phyloP scores from a whole-genome alignment of 2,329 filamentous ascomycete genomes.

The Venturiaceae sp. region DNA sequence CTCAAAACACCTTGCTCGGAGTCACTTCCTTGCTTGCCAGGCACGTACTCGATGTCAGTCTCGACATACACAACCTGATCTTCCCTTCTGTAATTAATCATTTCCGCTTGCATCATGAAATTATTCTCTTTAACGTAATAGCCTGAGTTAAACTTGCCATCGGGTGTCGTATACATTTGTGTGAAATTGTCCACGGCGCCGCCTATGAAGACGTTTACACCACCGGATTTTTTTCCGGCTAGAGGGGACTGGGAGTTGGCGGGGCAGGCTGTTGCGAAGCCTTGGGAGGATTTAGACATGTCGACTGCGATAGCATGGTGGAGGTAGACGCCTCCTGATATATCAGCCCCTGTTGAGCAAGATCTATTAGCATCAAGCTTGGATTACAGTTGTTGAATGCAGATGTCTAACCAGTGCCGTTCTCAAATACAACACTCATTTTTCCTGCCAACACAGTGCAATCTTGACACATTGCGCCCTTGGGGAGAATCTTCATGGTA shows the following conservation, averaged over 20 bases:
- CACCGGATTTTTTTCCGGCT: not conserved
- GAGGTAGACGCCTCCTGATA: not conserved
- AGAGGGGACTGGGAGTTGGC: too few species aligned
- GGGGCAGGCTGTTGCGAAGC: not conserved
- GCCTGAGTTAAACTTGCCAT: not conserved
- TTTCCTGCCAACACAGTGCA: slow-evolving; percentile 1
- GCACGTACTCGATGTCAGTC: not conserved
- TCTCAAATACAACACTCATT: not conserved
- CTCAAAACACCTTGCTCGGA: not conserved
- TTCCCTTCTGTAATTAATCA: not conserved
- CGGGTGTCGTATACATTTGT: not conserved
- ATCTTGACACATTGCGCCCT: not conserved
- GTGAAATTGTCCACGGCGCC: slow-evolving; percentile 3
- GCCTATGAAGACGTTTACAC: not conserved
- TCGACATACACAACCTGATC: not conserved
- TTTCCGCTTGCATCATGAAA: not conserved
- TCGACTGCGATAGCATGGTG: slow-evolving; percentile 1
- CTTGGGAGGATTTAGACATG: not conserved
- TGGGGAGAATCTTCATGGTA: not conserved
- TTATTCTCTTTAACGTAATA: slow-evolving; percentile 1
- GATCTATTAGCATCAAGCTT: too few species aligned
- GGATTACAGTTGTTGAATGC: too few species aligned
- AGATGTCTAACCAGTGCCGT: too few species aligned
- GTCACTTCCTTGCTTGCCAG: not conserved
- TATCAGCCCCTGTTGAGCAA: not conserved